These are phyloP conservation scores for Cercospora sojina DNA, from an alignment of 2,329 filamentous ascomycete genomes.

Conservation along the genomic window DNA sequence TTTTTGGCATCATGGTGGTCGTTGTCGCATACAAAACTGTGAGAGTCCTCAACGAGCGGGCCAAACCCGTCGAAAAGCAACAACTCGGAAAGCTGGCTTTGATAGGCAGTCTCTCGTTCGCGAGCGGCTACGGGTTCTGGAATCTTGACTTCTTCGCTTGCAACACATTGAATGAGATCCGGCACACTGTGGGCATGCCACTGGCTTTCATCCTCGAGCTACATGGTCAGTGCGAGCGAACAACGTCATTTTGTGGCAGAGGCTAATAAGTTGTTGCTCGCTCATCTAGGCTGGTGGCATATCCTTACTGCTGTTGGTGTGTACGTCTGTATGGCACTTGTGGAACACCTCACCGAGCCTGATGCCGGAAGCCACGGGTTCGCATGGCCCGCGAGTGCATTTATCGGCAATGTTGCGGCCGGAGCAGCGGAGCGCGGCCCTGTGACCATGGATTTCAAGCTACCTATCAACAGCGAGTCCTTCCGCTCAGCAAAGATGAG, in stretches of 20 bases:
- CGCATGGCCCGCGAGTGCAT: not conserved
- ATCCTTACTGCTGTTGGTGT: not conserved
- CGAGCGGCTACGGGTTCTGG: not conserved
- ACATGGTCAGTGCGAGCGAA: not conserved
- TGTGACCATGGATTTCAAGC: not conserved
- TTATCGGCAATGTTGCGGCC: not conserved
- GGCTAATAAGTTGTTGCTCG: not conserved
- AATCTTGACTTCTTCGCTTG: not conserved
- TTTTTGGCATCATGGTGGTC: conserved; percentile 1
- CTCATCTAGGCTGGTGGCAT: not conserved
- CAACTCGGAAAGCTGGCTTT: not conserved
- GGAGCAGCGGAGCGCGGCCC: not conserved
- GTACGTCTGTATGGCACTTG: not conserved
- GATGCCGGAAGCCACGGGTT: not conserved
- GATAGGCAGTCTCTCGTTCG: not conserved
- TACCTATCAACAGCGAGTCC: conserved; percentile 2
- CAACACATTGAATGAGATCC: not conserved
- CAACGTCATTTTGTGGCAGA: not conserved
- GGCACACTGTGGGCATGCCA: not conserved
- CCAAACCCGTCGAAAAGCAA: not conserved
- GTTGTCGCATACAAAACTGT: conserved; percentile 1
- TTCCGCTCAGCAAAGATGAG: not conserved
- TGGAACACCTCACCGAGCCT: not conserved
- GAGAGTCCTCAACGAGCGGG: not conserved
- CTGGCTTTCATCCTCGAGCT: not conserved